A percentile compares a stretch with the other conserved stretches of the same genome.
phyloP scores from a whole-genome alignment of 129 eudicot species.

The Lactuca saligna region DNA sequence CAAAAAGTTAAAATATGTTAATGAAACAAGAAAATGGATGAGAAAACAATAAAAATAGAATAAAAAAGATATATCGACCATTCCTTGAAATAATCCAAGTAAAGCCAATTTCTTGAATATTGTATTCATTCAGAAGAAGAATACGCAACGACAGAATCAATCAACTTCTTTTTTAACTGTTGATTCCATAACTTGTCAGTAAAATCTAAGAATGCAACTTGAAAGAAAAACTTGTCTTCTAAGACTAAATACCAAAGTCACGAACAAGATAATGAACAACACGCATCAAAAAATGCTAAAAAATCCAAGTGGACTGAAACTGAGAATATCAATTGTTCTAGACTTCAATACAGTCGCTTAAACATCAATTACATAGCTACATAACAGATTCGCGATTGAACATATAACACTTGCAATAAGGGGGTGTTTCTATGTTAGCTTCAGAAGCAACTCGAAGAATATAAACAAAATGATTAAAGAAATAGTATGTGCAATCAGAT shows the following conservation, averaged over 20 bases:
- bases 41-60: background rate
- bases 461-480: background rate
- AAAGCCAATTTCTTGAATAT: too few relatives aligned
- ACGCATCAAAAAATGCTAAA: slow-evolving; percentile 16
- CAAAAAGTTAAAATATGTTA: background rate
- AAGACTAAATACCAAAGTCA: background rate
- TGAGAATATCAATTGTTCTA: background rate
- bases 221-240: background rate
- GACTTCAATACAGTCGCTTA: background rate
- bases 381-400: background rate
- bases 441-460: background rate
- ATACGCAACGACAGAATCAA: too few relatives aligned
- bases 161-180: background rate
- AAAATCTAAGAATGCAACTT: background rate
- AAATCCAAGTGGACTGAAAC: background rate
- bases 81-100: background rate
- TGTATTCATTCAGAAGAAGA: too few relatives aligned
- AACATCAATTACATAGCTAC: background rate
- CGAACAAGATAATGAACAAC: background rate
- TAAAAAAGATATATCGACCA: background rate
- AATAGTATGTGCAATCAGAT: background rate
- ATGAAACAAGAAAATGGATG: slow-evolving; percentile 5
- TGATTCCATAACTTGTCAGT: background rate
- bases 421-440: slow-evolving; percentile 1
- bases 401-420: too few relatives aligned